Evolutionary conservation across 2,329 filamentous ascomycete genomes (phyloP).

Genomic region (Macrophomina pseudophaseolina): DNA sequence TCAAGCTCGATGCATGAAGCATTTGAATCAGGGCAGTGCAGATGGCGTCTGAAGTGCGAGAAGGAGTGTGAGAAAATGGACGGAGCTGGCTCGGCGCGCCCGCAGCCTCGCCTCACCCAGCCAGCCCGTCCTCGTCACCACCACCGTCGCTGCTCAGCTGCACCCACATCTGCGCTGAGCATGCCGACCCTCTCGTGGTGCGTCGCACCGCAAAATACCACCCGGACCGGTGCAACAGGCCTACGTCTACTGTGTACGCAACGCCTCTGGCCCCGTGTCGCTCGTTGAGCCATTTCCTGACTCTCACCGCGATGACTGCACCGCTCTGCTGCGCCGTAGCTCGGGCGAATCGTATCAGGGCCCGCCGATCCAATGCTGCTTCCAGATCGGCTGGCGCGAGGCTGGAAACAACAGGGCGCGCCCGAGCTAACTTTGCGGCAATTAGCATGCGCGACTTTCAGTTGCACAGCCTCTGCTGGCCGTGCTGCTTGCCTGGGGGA

Average conservation of each 20-base stretch:
- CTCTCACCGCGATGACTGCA: not conserved
- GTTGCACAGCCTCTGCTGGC: not conserved
- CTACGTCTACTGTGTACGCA: not conserved
- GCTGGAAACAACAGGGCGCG: not conserved
- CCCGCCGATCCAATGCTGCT: not conserved
- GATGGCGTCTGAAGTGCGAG: not conserved
- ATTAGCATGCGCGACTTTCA: not conserved
- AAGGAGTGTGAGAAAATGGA: not conserved
- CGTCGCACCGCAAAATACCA: not conserved
- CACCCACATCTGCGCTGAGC: too few species aligned
- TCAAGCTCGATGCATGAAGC: too few species aligned
- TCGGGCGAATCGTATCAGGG: not conserved
- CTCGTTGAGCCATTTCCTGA: not conserved
- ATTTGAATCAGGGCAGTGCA: too few species aligned
- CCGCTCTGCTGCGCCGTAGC: slow-evolving; percentile 4
- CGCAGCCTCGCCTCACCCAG: not conserved
- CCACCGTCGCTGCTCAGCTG: not conserved
- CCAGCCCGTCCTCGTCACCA: not conserved
- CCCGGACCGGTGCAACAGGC: not conserved
- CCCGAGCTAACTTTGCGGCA: not conserved
- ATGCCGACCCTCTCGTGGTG: not conserved
- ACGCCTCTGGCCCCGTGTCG: not conserved
- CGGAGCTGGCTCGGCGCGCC: not conserved
- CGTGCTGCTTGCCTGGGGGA: not conserved
- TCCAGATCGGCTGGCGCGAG: not conserved